These are phyloP conservation scores for Gonapodya prolifera DNA, from an alignment of 192 early-diverging fungal genomes.

Conservation along the genomic window DNA sequence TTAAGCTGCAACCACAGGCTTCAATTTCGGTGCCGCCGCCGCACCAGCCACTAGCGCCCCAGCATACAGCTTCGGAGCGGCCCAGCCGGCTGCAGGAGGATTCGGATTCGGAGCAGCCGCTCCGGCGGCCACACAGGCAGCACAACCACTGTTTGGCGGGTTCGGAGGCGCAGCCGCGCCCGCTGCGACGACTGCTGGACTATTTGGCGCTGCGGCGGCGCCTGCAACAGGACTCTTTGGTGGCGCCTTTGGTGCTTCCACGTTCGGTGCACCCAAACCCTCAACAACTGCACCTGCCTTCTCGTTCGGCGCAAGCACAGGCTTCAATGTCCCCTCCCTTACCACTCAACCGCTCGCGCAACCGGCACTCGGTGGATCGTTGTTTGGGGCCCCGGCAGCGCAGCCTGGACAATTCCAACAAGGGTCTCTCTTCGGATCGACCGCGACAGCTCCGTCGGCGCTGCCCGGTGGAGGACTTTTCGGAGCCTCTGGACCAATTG, in stretches of 20 bases:
- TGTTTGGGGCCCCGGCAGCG: background rate
- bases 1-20: background rate
- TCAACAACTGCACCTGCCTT: conserved; percentile 4
- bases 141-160: conserved; percentile 11
- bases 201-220: conserved; percentile 16
- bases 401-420: background rate
- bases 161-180: background rate
- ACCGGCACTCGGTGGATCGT: background rate
- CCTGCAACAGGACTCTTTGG: conserved; percentile 17
- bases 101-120: background rate
- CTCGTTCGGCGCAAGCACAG: conserved; percentile 1
- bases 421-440: background rate
- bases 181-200: conserved; percentile 4
- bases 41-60: background rate
- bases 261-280: conserved; percentile 11
- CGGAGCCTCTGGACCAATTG: background rate
- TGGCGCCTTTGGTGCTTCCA: conserved; percentile 6
- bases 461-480: background rate
- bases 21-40: conserved; percentile 4
- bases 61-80: background rate
- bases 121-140: background rate
- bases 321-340: conserved; percentile 6
- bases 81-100: conserved; percentile 2
- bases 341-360: conserved; percentile 4
- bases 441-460: background rate